Evolutionary conservation across 345 rosid genomes (phyloP).

Genomic region (Aquilaria malaccensis): DNA sequence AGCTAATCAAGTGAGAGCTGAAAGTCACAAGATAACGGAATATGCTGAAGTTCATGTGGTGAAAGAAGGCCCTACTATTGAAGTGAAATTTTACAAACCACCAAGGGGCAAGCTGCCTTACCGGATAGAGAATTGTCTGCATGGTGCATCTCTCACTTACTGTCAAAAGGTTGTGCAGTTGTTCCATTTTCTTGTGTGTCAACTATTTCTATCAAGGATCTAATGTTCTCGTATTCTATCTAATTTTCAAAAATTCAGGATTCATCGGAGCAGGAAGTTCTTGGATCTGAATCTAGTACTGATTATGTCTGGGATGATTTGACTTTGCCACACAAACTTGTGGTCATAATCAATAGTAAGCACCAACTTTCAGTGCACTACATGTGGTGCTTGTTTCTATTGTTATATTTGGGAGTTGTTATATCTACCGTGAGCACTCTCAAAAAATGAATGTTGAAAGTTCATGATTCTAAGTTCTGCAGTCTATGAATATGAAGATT

Average conservation of each 20-base stretch:
- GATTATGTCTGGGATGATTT: constrained; percentile 92
- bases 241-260: constrained; percentile 34
- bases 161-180: constrained; percentile 74
- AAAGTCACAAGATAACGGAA: constrained; percentile 26
- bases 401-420: too few relatives aligned
- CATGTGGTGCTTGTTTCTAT: neutral
- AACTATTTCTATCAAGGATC: constrained; percentile 9
- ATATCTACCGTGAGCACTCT: too few relatives aligned
- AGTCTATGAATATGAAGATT: too few relatives aligned
- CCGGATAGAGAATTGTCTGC: constrained; percentile 76
- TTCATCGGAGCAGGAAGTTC: constrained; percentile 72
- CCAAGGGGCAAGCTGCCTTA: constrained; percentile 66
- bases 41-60: constrained; percentile 72
- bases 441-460: too few relatives aligned
- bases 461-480: too few relatives aligned
- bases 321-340: constrained; percentile 78
- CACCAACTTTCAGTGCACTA: constrained; percentile 7
- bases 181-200: constrained; percentile 7
- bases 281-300: constrained; percentile 53
- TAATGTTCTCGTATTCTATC: constrained; percentile 4
- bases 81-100: constrained; percentile 69
- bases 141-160: constrained; percentile 55
- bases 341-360: constrained; percentile 70
- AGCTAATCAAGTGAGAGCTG: constrained; percentile 34
- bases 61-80: constrained; percentile 80